These are phyloP conservation scores for Podospora pseudoanserina DNA, from an alignment of 495 filamentous ascomycete species.

Conservation along the genomic window DNA sequence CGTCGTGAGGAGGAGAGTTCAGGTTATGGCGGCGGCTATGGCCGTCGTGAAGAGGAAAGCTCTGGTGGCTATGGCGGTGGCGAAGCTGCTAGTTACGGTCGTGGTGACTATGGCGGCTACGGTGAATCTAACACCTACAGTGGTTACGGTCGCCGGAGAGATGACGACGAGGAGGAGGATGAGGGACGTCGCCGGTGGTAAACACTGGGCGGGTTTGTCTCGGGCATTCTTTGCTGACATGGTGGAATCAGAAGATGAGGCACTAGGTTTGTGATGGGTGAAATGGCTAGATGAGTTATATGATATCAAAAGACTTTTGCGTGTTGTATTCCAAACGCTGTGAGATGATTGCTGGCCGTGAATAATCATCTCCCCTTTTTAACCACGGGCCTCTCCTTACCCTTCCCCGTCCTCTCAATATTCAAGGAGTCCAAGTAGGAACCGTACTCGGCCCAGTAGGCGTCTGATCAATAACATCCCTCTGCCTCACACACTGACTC, in stretches of 20 bases:
- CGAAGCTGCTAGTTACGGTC: background rate
- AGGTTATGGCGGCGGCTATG: constrained; percentile 6
- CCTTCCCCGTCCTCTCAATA: too few relatives aligned
- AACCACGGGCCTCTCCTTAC: too few relatives aligned
- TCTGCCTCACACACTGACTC: constrained; percentile 36
- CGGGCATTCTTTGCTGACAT: background rate
- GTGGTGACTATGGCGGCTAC: constrained; percentile 5
- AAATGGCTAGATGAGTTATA: too few relatives aligned
- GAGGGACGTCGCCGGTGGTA: constrained; percentile 14
- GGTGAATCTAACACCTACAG: constrained; percentile 6
- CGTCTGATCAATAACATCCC: constrained; percentile 37
- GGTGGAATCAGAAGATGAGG: background rate
- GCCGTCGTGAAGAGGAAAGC: constrained; percentile 1
- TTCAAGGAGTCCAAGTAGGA: constrained; percentile 7
- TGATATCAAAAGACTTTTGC: too few relatives aligned
- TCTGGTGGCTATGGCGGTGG: background rate
- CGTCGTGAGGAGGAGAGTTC: background rate
- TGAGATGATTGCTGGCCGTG: too few relatives aligned
- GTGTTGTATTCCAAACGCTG: too few relatives aligned
- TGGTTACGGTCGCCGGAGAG: constrained; percentile 16
- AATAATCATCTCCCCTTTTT: too few relatives aligned
- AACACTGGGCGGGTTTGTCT: background rate
- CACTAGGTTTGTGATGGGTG: background rate
- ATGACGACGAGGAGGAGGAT: constrained; percentile 8
- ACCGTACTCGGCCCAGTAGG: constrained; percentile 18